Conservation (phyloP, 768 basidiomycete species). For the Pleurotus sapidus region DNA sequence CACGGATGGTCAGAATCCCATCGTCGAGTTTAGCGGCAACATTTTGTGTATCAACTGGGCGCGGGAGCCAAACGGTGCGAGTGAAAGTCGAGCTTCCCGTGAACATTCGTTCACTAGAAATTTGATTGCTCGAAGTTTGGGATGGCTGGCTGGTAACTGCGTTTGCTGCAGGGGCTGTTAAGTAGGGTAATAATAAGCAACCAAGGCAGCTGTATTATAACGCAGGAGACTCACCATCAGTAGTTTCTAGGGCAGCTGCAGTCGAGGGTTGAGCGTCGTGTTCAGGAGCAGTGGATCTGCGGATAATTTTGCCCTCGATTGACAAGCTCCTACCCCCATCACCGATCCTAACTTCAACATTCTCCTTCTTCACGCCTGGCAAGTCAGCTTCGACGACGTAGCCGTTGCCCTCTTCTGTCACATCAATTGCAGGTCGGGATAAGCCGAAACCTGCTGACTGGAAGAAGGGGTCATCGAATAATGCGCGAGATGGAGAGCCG, state of each 20-base stretch:
- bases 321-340: constrained; percentile 69
- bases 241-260: constrained; percentile 17
- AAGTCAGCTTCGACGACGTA: constrained; percentile 76
- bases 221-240: constrained; percentile 25
- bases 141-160: constrained; percentile 21
- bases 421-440: constrained; percentile 59
- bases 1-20: constrained; percentile 63
- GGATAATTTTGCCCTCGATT: constrained; percentile 61
- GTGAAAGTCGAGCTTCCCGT: constrained; percentile 54
- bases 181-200: neutral
- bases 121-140: constrained; percentile 32
- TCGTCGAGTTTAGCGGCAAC: constrained; percentile 65
- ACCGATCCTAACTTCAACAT: constrained; percentile 67
- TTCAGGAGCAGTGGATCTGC: constrained; percentile 18
- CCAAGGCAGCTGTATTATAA: too few species aligned
- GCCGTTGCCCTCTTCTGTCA: constrained; percentile 60
- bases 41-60: constrained; percentile 51
- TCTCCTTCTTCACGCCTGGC: constrained; percentile 77
- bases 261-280: neutral
- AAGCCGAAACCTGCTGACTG: constrained; percentile 13
- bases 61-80: constrained; percentile 72
- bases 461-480: constrained; percentile 53
- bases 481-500: constrained; percentile 24
- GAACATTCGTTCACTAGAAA: constrained; percentile 61
- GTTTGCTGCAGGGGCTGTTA: neutral